These are phyloP conservation scores for Endotrypanum monterogeii DNA, from an alignment of 208 protist genomes.

Conservation along the genomic window DNA sequence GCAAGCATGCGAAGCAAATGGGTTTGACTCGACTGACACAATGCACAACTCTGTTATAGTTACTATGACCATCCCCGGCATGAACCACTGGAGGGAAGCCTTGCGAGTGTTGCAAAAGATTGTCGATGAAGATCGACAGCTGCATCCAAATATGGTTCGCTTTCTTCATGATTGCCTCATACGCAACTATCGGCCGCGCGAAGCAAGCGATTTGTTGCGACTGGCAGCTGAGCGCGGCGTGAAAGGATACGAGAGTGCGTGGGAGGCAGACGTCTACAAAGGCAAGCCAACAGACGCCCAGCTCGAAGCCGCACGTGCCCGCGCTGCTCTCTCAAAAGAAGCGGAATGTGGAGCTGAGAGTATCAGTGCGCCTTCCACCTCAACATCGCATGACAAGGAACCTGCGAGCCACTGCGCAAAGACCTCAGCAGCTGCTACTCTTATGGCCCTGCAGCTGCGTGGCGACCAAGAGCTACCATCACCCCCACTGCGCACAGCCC, in stretches of 20 bases:
- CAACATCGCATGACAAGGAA: background rate
- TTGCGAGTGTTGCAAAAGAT: conserved; percentile 72
- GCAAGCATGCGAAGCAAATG: conserved; percentile 85
- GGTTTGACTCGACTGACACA: conserved; percentile 90
- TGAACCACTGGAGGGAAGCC: conserved; percentile 87
- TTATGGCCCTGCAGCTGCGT: conserved; percentile 71
- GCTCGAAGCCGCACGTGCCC: conserved; percentile 28
- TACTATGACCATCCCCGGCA: conserved; percentile 85
- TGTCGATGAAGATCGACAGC: conserved; percentile 71
- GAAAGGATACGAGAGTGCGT: conserved; percentile 79
- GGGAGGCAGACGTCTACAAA: conserved; percentile 84
- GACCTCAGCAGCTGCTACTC: conserved; percentile 35
- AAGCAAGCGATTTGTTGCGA: conserved; percentile 79
- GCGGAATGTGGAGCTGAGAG: background rate
- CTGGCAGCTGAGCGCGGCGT: conserved; percentile 74
- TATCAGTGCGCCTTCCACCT: background rate
- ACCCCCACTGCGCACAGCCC: conserved; percentile 34
- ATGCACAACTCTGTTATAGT: conserved; percentile 92
- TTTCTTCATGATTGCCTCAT: conserved; percentile 90
- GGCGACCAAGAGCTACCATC: conserved; percentile 68
- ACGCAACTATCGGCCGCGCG: conserved; percentile 76
- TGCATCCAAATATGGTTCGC: conserved; percentile 86
- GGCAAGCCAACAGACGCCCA: conserved; percentile 51
- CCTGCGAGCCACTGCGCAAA: conserved; percentile 11
- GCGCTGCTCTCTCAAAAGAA: background rate